phyloP scores from a whole-genome alignment of 768 basidiomycete genomes.

The Agaricus blazei region DNA sequence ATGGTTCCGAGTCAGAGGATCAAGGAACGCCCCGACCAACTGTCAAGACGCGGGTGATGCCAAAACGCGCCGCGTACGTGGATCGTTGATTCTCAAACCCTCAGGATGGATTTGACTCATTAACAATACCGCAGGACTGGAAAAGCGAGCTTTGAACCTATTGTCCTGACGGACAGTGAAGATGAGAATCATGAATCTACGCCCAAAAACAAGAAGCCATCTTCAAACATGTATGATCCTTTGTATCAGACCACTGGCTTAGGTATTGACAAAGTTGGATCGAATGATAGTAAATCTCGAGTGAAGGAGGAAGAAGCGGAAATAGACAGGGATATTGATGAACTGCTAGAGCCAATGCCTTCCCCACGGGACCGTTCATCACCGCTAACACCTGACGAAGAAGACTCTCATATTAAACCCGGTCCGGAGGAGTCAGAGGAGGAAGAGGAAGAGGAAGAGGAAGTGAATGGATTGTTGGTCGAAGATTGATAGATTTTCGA shows the following conservation, averaged over 20 bases:
- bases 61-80: conserved; percentile 56
- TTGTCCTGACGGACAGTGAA: conserved; percentile 34
- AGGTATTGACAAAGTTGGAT: not conserved
- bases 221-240: not conserved
- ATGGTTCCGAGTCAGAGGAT: conserved; percentile 36
- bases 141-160: conserved; percentile 30
- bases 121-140: conserved; percentile 25
- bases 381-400: conserved; percentile 17
- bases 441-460: conserved; percentile 39
- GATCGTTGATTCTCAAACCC: not conserved
- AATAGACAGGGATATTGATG: conserved; percentile 33
- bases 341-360: conserved; percentile 26
- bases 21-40: conserved; percentile 30
- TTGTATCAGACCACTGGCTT: not conserved
- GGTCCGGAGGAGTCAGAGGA: conserved; percentile 40
- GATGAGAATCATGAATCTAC: conserved; percentile 14
- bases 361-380: conserved; percentile 11
- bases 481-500: conserved; percentile 19
- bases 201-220: not conserved
- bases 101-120: not conserved
- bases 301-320: conserved; percentile 17
- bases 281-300: not conserved
- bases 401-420: conserved; percentile 34
- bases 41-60: conserved; percentile 46
- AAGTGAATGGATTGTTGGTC: conserved; percentile 43